phyloP scores from a whole-genome alignment of 2,329 filamentous ascomycete genomes.

The Fusarium lyarnte region DNA sequence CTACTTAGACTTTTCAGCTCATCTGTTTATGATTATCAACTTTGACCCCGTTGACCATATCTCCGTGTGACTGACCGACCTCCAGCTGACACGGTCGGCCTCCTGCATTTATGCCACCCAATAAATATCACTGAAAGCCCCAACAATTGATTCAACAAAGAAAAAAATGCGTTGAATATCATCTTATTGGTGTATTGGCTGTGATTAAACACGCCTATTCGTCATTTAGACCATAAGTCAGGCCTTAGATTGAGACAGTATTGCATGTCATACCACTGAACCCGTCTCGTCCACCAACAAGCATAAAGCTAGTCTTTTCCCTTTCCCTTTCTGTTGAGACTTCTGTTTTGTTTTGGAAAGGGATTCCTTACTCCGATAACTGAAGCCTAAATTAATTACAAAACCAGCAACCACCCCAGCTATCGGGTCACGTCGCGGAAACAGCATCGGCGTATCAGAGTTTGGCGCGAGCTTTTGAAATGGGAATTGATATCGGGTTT shows the following conservation, averaged over 20 bases:
- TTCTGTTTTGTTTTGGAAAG: too few species aligned
- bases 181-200: background rate
- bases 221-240: background rate
- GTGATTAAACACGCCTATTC: background rate
- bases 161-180: fast-evolving
- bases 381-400: too few species aligned
- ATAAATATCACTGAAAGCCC: background rate
- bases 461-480: background rate
- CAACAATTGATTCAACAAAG: background rate
- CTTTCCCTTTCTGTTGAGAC: too few species aligned
- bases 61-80: fast-evolving
- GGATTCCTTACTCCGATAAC: too few species aligned
- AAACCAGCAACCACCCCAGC: too few species aligned
- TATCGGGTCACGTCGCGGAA: too few species aligned
- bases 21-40: fast-evolving
- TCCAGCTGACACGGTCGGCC: background rate
- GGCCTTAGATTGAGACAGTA: background rate
- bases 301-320: background rate
- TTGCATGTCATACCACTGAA: background rate
- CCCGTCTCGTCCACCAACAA: background rate
- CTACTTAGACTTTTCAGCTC: background rate
- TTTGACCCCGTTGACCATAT: background rate
- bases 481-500: background rate
- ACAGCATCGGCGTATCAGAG: too few species aligned
- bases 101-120: background rate